Evolutionary conservation across 2,329 filamentous ascomycete genomes (phyloP).

Genomic region (Phialemoniopsis sp.): DNA sequence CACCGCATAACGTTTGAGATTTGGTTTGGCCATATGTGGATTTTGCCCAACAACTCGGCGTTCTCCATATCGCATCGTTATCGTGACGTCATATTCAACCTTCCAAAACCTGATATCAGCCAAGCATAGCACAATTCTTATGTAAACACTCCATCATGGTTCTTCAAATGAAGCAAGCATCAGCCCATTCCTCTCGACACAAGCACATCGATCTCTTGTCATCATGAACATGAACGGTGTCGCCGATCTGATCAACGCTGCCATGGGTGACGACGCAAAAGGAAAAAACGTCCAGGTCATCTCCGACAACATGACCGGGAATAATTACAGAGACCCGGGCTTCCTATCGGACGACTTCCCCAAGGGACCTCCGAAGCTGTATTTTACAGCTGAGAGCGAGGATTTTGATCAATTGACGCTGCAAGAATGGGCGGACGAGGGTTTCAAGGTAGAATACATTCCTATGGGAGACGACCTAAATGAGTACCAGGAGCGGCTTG

Average conservation of each 20-base stretch:
- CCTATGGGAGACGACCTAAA: constrained; percentile 27
- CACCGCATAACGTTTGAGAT: no score
- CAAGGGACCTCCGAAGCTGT: constrained; percentile 28
- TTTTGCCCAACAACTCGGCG: no score
- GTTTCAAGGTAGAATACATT: constrained; percentile 37
- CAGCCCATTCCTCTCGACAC: no score
- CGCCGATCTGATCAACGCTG: constrained; percentile 4
- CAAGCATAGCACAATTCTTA: no score
- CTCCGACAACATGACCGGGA: constrained; percentile 16
- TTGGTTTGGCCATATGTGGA: no score
- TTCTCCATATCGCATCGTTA: no score
- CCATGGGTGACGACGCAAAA: constrained; percentile 3
- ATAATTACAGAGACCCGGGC: constrained; percentile 32
- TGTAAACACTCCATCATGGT: no score
- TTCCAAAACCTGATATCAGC: no score
- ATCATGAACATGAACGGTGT: constrained; percentile 5
- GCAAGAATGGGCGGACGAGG: constrained; percentile 34
- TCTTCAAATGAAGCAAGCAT: no score
- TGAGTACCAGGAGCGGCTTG: constrained; percentile 28
- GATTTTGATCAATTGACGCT: constrained; percentile 34
- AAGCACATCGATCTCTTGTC: no score
- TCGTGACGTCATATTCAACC: no score
- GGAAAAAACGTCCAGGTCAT: constrained; percentile 10
- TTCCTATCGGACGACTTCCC: constrained; percentile 37
- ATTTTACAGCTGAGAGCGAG: constrained; percentile 35